A percentile compares a stretch with the other conserved stretches of the same genome.
Conservation (phyloP, 2,329 filamentous ascomycete species). For the Biscogniauxia sp. region DNA sequence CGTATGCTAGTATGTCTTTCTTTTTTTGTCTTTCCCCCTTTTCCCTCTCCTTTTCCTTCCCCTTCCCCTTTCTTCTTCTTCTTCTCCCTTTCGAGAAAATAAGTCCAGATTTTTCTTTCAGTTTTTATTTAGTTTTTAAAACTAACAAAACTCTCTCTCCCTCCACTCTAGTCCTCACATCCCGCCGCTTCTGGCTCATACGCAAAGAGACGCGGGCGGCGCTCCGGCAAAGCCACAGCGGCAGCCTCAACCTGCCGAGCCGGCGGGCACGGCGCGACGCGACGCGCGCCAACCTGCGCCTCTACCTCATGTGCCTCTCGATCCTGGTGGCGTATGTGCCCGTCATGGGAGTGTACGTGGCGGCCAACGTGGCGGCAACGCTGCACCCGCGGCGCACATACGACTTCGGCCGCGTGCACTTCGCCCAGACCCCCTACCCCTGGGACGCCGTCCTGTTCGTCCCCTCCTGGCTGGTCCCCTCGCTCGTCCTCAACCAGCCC, state of each 20-base stretch:
- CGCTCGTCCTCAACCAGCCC: slow-evolving; percentile 42
- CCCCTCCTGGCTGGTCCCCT: slow-evolving; percentile 40
- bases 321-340: slow-evolving; percentile 53
- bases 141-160: neutral
- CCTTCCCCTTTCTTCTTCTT: neutral
- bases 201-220: slow-evolving; percentile 35
- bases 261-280: slow-evolving; percentile 28
- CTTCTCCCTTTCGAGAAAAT: no score
- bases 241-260: slow-evolving; percentile 40
- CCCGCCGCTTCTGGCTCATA: slow-evolving; percentile 29
- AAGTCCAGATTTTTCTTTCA: no score
- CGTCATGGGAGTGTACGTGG: slow-evolving; percentile 41
- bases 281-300: slow-evolving; percentile 41
- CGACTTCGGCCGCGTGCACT: slow-evolving; percentile 42
- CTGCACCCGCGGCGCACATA: slow-evolving; percentile 33
- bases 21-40: neutral
- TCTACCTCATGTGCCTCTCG: slow-evolving; percentile 54
- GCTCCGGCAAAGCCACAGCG: slow-evolving; percentile 37
- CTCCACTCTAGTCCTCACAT: neutral
- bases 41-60: neutral
- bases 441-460: slow-evolving; percentile 49
- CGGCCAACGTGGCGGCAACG: slow-evolving; percentile 39
- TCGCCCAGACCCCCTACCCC: slow-evolving; percentile 35
- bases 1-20: slow-evolving; percentile 47
- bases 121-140: no score